These are phyloP conservation scores for Globisporangium cystogenes DNA, from an alignment of 352 stramenopile species.

Conservation along the genomic window DNA sequence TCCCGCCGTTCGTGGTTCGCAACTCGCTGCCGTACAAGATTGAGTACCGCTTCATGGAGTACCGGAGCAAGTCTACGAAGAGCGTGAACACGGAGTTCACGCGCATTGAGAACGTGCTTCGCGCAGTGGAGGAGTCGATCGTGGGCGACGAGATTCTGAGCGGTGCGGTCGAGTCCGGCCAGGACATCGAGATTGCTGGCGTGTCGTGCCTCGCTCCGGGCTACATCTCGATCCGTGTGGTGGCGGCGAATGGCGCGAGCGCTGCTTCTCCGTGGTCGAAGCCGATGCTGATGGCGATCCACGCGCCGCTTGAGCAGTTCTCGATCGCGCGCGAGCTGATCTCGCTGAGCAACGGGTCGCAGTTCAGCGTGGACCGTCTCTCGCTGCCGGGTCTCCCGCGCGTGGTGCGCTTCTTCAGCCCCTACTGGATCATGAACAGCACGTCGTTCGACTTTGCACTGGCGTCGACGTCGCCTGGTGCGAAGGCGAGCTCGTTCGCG, in stretches of 20 bases:
- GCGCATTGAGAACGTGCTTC: conserved; percentile 54
- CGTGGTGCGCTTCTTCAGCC: conserved; percentile 74
- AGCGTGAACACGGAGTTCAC: conserved; percentile 52
- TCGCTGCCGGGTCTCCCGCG: conserved; percentile 61
- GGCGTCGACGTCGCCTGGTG: conserved; percentile 46
- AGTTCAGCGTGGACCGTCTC: conserved; percentile 72
- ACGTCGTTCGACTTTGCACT: conserved; percentile 64
- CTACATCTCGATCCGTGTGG: conserved; percentile 65
- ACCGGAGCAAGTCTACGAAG: conserved; percentile 48
- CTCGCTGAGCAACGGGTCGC: conserved; percentile 37
- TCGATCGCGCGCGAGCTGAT: conserved; percentile 57
- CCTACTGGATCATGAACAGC: conserved; percentile 86
- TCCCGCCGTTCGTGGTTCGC: conserved; percentile 80
- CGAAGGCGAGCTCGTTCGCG: conserved; percentile 39
- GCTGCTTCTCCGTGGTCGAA: conserved; percentile 64
- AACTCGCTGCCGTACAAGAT: conserved; percentile 84
- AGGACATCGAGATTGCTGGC: conserved; percentile 70
- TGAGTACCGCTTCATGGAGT: conserved; percentile 84
- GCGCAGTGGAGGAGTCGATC: conserved; percentile 21
- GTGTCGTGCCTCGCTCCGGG: conserved; percentile 63
- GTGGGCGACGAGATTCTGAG: conserved; percentile 32
- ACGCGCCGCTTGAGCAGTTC: conserved; percentile 67
- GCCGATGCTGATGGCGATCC: conserved; percentile 81
- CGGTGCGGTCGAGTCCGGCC: conserved; percentile 57
- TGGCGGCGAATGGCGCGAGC: conserved; percentile 16